Conservation (phyloP, 1,284 basidiomycete species). For the Entoloma clypeatum region DNA sequence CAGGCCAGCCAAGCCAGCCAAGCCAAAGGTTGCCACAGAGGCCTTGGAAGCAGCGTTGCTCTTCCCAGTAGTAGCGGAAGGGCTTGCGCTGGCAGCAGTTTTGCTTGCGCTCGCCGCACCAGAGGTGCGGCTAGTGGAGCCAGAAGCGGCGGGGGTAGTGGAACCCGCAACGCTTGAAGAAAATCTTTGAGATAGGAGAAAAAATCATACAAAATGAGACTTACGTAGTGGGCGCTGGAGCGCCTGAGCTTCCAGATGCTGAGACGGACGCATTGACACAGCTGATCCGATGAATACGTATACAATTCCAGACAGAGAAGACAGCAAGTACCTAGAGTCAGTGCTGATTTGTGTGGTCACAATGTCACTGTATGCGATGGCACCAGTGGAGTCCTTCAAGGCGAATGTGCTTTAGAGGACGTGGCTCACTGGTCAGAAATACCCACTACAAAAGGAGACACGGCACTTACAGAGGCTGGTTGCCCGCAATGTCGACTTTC, state of each 20-base stretch:
- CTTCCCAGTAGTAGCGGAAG: constrained; percentile 17
- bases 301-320: neutral
- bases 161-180: constrained; percentile 17
- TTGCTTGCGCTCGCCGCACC: neutral
- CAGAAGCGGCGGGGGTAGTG: constrained; percentile 20
- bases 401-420: constrained; percentile 40
- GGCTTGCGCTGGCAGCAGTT: constrained; percentile 11
- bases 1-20: constrained; percentile 45
- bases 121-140: constrained; percentile 14
- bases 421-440: constrained; percentile 5
- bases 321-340: constrained; percentile 33
- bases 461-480: constrained; percentile 54
- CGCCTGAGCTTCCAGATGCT: no score
- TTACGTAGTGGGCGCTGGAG: no score
- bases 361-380: constrained; percentile 49
- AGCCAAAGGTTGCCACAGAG: constrained; percentile 31
- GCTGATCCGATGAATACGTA: constrained; percentile 5
- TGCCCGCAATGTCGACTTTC: constrained; percentile 54
- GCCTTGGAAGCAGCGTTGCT: constrained; percentile 30
- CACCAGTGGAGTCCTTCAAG: constrained; percentile 61
- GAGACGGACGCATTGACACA: constrained; percentile 25
- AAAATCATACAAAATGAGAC: no score
- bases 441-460: neutral
- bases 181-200: no score
- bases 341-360: constrained; percentile 47